Percentiles rank a stretch among this genome's conserved stretches.
Evolutionary conservation across 2,329 filamentous ascomycete genomes (phyloP).

Genomic region (Aspergillus sp.): DNA sequence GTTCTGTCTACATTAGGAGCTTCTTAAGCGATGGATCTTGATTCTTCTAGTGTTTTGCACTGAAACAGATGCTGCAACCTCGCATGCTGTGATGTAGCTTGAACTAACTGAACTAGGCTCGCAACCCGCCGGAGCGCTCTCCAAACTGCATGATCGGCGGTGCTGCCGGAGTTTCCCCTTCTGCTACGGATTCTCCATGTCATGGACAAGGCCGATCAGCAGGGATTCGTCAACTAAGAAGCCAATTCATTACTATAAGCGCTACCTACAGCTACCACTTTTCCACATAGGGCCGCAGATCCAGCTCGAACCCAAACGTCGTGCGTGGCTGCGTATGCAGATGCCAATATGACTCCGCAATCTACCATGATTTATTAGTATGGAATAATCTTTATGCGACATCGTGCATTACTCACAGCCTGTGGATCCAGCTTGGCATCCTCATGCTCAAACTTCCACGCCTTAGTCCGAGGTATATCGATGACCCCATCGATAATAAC

Average conservation of each 20-base stretch:
- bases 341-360: constrained; percentile 83
- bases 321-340: constrained; percentile 77
- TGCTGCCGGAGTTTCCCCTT: background rate
- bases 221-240: background rate
- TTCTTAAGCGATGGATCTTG: no score
- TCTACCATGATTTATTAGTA: constrained; percentile 47
- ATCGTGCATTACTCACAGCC: constrained; percentile 54
- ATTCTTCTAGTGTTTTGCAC: background rate
- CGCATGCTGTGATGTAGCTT: no score
- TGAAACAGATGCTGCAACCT: background rate
- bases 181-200: background rate
- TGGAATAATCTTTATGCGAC: constrained; percentile 1
- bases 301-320: constrained; percentile 77
- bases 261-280: constrained; percentile 63
- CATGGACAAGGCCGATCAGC: background rate
- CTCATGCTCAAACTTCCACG: constrained; percentile 53
- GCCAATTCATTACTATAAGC: background rate
- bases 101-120: background rate
- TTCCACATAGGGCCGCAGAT: constrained; percentile 76
- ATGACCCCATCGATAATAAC: constrained; percentile 82
- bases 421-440: constrained; percentile 72
- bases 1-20: no score
- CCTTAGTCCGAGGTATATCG: constrained; percentile 70
- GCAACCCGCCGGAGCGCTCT: background rate
- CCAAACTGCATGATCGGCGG: constrained; percentile 1